Evolutionary conservation across 2,329 filamentous ascomycete genomes (phyloP), one percentile per base, ranked within the genome.

Genomic region (Diaporthe sp.): DNA sequence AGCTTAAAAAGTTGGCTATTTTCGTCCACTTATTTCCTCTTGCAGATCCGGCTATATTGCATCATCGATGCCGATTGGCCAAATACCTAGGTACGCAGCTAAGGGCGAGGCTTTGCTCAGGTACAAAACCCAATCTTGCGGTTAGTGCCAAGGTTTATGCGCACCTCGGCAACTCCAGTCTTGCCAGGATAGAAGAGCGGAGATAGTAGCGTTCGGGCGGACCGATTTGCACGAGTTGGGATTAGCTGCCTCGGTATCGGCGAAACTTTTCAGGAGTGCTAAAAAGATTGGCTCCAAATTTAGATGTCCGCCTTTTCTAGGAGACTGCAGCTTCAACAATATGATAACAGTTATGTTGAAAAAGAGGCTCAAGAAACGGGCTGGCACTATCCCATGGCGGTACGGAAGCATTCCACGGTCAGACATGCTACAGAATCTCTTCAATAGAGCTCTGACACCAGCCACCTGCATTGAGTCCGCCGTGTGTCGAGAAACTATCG

Each of bases 231-330:
- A 6, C n/a, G n/a, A 68, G 3, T 39, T 19, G 13, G 62, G 62
- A 9, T 51, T 68, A 53, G 65, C 65, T 34, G 46, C 65, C 31
- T 68, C 34, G 65, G 46, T 39, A 53, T 39, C 65, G 31, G 65
- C 46, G 22, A 37, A 68, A 46, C 25, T 46, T 44, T 31, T 46
- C 25, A 3, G 19, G 6, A 4, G 15, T 34, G 9, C 61, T 12
- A 19, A 31, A 22, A 22, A 1, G 58, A 13, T n/a, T 9, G 42
- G 10, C 22, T 7, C 46, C 31, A 68, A 53, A 34, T 39, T 53
- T 53, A 68, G 31, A 25, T 15, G 17, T 53, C n/a, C 39, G 12
- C 1, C 4, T 28, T 9, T 22, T 4, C 22, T 39, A 25, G 31
- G 4, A 55, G 6, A 28, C 3, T 6, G 15, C 15, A 22, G 28